Evolutionary conservation across 306 rosid species (phyloP).

Genomic region (Morella rubra): DNA sequence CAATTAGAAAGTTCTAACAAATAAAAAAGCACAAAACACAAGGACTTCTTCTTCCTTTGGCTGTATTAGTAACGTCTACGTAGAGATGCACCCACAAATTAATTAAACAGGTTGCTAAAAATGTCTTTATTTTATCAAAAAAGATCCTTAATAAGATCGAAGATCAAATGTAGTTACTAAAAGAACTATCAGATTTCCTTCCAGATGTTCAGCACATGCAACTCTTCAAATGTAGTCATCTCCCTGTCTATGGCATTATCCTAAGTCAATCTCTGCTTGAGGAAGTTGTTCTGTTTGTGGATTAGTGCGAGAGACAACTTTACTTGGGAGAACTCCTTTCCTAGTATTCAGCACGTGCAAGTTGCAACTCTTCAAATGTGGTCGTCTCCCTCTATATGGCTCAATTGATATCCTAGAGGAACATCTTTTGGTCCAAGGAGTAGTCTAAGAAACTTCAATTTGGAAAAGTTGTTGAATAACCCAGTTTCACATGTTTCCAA

Average conservation of each 20-base stretch:
- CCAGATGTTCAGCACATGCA: background rate
- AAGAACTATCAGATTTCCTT: background rate
- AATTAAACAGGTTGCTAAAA: background rate
- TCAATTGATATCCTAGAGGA: background rate
- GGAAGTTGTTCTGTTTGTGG: background rate
- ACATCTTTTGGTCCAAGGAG: background rate
- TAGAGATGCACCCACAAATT: background rate
- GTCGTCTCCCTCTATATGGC: background rate
- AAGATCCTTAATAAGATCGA: background rate
- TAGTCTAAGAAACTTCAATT: background rate
- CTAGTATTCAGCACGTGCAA: background rate
- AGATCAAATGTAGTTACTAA: background rate
- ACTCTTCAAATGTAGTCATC: background rate
- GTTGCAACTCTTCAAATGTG: background rate
- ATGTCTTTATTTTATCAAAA: background rate
- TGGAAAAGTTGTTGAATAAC: background rate
- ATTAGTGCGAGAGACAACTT: background rate
- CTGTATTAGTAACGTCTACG: background rate
- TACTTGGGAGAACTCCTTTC: slow-evolving; percentile 5
- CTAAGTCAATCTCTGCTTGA: slow-evolving; percentile 2
- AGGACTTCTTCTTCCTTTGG: background rate
- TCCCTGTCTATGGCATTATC: background rate
- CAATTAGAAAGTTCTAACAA: background rate
- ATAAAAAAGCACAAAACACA: background rate
- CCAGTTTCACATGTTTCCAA: background rate